These are phyloP conservation scores for Sclerotinia nivalis DNA, from an alignment of 2,329 filamentous ascomycete genomes.

Conservation along the genomic window DNA sequence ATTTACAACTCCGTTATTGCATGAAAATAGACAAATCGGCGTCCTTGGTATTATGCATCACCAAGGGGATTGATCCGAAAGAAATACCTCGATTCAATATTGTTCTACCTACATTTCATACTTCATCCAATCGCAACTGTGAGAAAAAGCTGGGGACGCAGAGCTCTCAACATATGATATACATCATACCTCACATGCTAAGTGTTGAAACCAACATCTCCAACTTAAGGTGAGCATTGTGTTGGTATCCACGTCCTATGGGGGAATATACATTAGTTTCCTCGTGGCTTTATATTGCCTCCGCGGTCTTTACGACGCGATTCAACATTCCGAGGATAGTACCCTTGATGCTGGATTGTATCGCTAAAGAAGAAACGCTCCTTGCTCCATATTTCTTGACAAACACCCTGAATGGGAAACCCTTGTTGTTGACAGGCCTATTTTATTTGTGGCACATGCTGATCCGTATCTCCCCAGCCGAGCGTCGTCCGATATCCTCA, in stretches of 20 bases:
- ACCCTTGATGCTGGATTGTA: slow-evolving; percentile 11
- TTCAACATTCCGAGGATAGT: slow-evolving; percentile 19
- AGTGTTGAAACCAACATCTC: slow-evolving; percentile 21
- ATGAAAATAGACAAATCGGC: slow-evolving; percentile 19
- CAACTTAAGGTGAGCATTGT: slow-evolving; percentile 13
- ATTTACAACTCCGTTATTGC: slow-evolving; percentile 22
- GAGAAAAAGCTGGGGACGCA: slow-evolving; percentile 17
- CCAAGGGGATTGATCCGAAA: slow-evolving; percentile 10
- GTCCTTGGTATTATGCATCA: slow-evolving; percentile 23
- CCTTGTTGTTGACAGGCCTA: slow-evolving; percentile 23
- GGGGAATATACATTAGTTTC: slow-evolving; percentile 15
- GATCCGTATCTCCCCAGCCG: slow-evolving; percentile 26
- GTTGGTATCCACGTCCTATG: slow-evolving; percentile 18
- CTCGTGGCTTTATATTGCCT: slow-evolving; percentile 24
- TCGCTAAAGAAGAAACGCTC: slow-evolving; percentile 17
- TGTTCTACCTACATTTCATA: background rate
- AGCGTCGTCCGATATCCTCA: slow-evolving; percentile 20
- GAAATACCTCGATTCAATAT: background rate
- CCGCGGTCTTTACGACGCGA: slow-evolving; percentile 10
- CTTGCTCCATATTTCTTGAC: slow-evolving; percentile 18
- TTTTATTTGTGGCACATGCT: slow-evolving; percentile 26
- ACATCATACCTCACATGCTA: slow-evolving; percentile 17
- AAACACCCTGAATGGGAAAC: slow-evolving; percentile 22
- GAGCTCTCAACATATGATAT: slow-evolving; percentile 17
- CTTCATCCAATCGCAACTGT: slow-evolving; percentile 14